Evolutionary conservation across 768 basidiomycete genomes (phyloP).

Genomic region (Xanthoconium purpureum): DNA sequence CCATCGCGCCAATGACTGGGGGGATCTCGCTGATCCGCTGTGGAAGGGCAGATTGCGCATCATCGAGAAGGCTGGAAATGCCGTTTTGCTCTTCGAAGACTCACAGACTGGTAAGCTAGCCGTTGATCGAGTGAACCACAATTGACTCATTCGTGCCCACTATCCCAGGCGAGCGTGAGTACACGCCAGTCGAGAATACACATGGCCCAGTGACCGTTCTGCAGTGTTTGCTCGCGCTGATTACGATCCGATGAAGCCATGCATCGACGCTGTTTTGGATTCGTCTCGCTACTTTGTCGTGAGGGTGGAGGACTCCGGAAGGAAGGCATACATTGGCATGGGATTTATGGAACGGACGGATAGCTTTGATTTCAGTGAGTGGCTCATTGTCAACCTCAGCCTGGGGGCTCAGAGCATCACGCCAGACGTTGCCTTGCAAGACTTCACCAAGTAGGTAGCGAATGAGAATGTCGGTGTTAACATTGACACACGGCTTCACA

Average conservation of each 20-base stretch:
- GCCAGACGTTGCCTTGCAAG: conserved; percentile 79
- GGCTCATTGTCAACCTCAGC: not conserved
- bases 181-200: conserved; percentile 10
- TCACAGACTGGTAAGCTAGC: conserved; percentile 60
- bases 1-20: conserved; percentile 91
- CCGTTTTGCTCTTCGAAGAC: conserved; percentile 78
- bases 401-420: conserved; percentile 6
- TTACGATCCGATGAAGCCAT: conserved; percentile 75
- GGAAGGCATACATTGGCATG: conserved; percentile 91
- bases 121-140: not conserved
- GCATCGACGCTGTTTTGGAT: conserved; percentile 93
- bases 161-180: conserved; percentile 63
- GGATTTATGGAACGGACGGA: conserved; percentile 87
- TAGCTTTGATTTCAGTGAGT: conserved; percentile 89
- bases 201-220: conserved; percentile 4
- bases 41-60: conserved; percentile 93
- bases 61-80: conserved; percentile 69
- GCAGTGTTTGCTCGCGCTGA: conserved; percentile 84
- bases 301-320: conserved; percentile 82
- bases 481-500: conserved; percentile 23
- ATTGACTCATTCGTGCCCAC: conserved; percentile 1
- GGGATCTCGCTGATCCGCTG: conserved; percentile 73
- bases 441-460: conserved; percentile 68
- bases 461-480: not conserved
- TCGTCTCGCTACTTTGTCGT: conserved; percentile 95